Base-by-base conservation (phyloP, 139 green algal species). In the Diplosphaera chodatii region DNA sequence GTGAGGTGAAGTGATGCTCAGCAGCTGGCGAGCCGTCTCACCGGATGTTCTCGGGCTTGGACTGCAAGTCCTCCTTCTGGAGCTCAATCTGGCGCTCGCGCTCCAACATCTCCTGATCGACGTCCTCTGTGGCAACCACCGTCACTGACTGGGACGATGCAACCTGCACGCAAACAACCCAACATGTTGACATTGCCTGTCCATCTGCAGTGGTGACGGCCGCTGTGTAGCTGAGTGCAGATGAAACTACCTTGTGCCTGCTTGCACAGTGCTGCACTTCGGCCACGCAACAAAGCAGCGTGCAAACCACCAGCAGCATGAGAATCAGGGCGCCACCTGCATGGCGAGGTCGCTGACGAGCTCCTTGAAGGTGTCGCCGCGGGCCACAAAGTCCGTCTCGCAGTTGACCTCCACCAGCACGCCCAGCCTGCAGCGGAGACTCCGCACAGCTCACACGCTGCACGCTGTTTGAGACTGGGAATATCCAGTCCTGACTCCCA, bases 341-440 rank as follows among this genome's bases (percentile, higher is more conserved):
- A 94, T 93, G 31, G 89, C 88, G 37, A 96, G 68, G 69, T 96
- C 90, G 41, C 78, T 64, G 0, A 89, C 91, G 70, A 99, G 89
- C 79, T 91, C 78, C 69, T 91, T 83, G 88, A 99, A 98, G 66
- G 84, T 86, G 65, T 96, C 91, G 15, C 83, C 84, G 0, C 89
- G 85, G 0, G 95, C 93, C 55, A 99, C 95, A 77, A 99, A 99
- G 84, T 99, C 94, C 21, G 95, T 98, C 85, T 99, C 95, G 82
- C 95, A 98, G 90, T 98, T 99, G 13, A 97, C 85, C 69, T 89
- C 84, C 20, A 87, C 68, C 72, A 97, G 69, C 55, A 96, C 87
- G n/a, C 91, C 91, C 66, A 95, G 83, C 67, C 86, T 80, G 77
- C 70, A 68, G 15, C 6, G 25, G n/a, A n/a, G n/a, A n/a, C n/a